phyloP scores from a whole-genome alignment of 2,329 filamentous ascomycete species.

The Botrytis medusae region DNA sequence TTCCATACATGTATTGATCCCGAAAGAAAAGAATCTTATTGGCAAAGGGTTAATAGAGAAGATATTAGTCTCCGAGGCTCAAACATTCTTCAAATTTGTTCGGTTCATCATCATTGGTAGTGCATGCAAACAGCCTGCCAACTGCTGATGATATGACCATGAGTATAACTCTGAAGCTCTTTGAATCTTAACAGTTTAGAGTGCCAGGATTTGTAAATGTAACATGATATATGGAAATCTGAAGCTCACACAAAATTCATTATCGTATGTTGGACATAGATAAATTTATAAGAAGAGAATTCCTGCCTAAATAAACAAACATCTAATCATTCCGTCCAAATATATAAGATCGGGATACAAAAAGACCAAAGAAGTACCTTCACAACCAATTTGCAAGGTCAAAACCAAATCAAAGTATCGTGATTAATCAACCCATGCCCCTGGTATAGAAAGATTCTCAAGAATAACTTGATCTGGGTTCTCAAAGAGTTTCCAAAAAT shows the following conservation, averaged over 20 bases:
- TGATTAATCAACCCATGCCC: neutral
- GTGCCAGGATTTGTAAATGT: rapidly evolving
- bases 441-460: neutral
- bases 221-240: neutral
- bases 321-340: rapidly evolving
- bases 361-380: neutral
- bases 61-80: neutral
- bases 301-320: neutral
- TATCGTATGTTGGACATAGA: neutral
- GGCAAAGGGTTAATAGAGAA: neutral
- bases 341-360: neutral
- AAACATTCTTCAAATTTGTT: neutral
- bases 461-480: neutral
- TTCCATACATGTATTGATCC: neutral
- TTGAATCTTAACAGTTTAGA: neutral
- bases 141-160: neutral
- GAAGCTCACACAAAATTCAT: neutral
- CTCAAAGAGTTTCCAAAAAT: conserved; percentile 24
- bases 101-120: neutral
- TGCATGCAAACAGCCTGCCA: rapidly evolving
- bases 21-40: neutral
- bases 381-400: neutral
- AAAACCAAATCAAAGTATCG: neutral
- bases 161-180: neutral
- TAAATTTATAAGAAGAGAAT: neutral